Base-by-base conservation (phyloP, 1,139 yeast species). In the Yamadazyma dendronema region DNA sequence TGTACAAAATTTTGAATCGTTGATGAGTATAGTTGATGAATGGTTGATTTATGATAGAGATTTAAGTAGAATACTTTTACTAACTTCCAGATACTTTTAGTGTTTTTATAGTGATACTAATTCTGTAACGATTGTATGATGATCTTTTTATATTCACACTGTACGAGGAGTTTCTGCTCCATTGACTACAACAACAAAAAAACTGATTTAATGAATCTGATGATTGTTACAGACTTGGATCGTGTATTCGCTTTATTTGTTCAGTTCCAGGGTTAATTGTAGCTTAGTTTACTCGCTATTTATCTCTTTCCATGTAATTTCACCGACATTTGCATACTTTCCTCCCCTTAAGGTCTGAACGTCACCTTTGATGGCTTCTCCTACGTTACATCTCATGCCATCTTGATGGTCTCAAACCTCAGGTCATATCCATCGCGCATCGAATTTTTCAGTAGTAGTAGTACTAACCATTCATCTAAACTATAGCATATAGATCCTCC, bases 171-270 rank as follows among this genome's bases (percentile, higher is more conserved):
- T 49, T 36, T 53, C 53, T 50, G 48, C 69, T 62, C 66, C 77
- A 44, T 53, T 74, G 80, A 73, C 72, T 72, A 72, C 72, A 59
- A 53, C 56, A 26, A 54, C 44, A 53, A 57, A 67, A 77, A 77
- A 60, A 80, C 87, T 81, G 86, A 80, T 81, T 80, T 81, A 81
- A 81, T 81, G 87, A 81, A 72, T 80, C 87, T 81, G 87, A 81
- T 35, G 24, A 27, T 26, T n/a, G 13, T n/a, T n/a, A 12, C 11
- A 24, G 22, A n/a, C 23, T 21, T 21, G 10, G 23, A 7, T 7
- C 10, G 10, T 21, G 10, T 21, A 21, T 21, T 21, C 23, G n/a
- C n/a, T n/a, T n/a, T n/a, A n/a, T n/a, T n/a, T n/a, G n/a, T n/a
- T n/a, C n/a, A n/a, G n/a, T n/a, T n/a, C n/a, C n/a, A n/a, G n/a